Percentiles rank a stretch among this genome's conserved stretches.
phyloP scores from a whole-genome alignment of 441 rosid species.

The Metrosideros polymorpha region DNA sequence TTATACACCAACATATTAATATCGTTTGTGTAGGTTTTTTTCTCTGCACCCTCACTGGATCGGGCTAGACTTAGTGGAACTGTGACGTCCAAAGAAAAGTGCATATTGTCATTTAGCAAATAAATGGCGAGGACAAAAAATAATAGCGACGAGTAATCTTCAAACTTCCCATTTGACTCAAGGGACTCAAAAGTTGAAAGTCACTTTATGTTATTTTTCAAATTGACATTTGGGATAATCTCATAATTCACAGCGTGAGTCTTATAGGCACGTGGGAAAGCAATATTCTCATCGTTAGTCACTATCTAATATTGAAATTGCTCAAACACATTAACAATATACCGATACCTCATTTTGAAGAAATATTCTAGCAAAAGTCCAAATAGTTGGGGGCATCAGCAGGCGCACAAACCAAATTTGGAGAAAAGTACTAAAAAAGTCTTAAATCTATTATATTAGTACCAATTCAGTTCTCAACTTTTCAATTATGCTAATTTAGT shows the following conservation, averaged over 20 bases:
- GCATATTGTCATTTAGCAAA: not conserved
- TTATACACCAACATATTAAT: too few relatives aligned
- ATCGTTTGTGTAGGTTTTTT: too few relatives aligned
- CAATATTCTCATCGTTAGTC: not conserved
- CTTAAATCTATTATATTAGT: too few relatives aligned
- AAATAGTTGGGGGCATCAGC: too few relatives aligned
- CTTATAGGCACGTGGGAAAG: too few relatives aligned
- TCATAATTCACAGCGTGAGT: not conserved
- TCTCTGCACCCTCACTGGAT: not conserved
- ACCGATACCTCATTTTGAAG: not conserved
- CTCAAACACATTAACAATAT: not conserved
- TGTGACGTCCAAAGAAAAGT: not conserved
- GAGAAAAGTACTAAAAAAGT: too few relatives aligned
- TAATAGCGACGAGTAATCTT: not conserved
- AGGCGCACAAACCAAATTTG: too few relatives aligned
- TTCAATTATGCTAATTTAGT: too few relatives aligned
- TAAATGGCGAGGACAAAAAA: not conserved
- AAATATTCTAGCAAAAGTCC: too few relatives aligned
- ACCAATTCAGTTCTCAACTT: too few relatives aligned
- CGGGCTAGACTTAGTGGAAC: not conserved
- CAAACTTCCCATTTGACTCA: not conserved
- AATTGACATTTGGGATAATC: not conserved
- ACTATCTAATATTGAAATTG: not conserved
- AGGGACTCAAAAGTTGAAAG: not conserved
- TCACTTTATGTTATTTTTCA: not conserved